Evolutionary conservation across 106 monocot species (phyloP), one percentile per base, ranked within the genome.

Genomic region (Allium cepa): DNA sequence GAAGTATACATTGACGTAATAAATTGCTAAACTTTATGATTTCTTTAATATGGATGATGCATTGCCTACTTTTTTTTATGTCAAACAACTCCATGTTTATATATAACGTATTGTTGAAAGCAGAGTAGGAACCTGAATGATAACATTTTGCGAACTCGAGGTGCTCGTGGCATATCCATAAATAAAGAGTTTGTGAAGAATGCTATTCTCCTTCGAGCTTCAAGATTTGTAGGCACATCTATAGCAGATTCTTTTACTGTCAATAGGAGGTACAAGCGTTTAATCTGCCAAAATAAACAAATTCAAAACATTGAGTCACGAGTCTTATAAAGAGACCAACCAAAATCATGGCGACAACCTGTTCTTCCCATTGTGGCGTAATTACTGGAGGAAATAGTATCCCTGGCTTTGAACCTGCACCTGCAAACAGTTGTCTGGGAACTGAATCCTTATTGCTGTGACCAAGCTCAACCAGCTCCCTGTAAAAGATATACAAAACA

Each of bases 301-400:
- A 46, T 16, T 7, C 47, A 71, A 46, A 28, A 51, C 15, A 62
- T 60, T 47, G 52, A n/a, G 50, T 69, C 26, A 16, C 55, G 4
- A 12, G 49, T 46, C 9, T 17, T 0, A 48, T 68, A 56, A 14
- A 28, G 22, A 22, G 61, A 57, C 48, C 7, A 10, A 53, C 18
- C 14, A 70, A 27, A 26, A 13, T 11, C 46, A 13, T 28, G 58
- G 69, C 49, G 28, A 47, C 36, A 36, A 93, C 99, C 89, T 99
- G 99, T 69, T 99, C 99, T 83, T 99, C 99, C 99, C 99, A 99
- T 60, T 90, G 99, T 64, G 99, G 70, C 26, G 99, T 93, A 67
- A 87, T 73, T 49, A 77, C 76, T 57, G 84, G 85, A 77, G 99
- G 99, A 71, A 93, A 90, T 50, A 87, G 49, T 56, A 93, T 82